Evolutionary conservation across 208 protist species (phyloP), one percentile per base, ranked within the genome.

Genomic region (Wallacemonas sp.): DNA sequence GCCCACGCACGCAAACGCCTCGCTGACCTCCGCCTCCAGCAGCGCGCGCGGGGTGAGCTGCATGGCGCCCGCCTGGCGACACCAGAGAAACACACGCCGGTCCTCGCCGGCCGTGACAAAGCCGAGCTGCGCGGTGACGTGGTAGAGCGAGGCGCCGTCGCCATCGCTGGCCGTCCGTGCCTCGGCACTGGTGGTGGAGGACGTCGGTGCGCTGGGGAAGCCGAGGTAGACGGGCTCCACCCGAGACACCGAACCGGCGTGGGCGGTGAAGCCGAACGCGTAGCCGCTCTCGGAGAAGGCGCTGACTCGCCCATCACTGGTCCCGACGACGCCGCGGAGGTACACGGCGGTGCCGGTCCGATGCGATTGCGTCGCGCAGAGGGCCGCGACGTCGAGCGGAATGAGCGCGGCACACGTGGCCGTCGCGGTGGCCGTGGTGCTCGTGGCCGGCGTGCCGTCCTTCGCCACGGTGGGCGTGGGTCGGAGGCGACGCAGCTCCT

Each of bases 221-320:
- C 16, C 22, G 63, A 33, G 22, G 57, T 77, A 67, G 59, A 95
- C 75, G 14, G 81, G 76, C 28, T 82, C 57, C 44, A 88, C 84
- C 22, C 65, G 64, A n/a, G 67, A 54, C 26, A 95, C 74, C 0
- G 86, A 71, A 25, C 72, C 66, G 57, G 91, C 77, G 59, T 93
- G 83, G 11, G 87, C 89, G 7, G 82, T 70, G 44, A 93, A 95
- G 36, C 82, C 78, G 57, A 89, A 80, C 33, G 80, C 77, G 68
- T 89, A 95, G 36, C 81, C 66, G 14, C 66, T 45, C 50, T 92
- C 87, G 0, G 85, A 87, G 67, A 95, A 92, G 22, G 92, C 61
- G 65, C 75, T 79, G 8, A 95, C 85, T n/a, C 86, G 78, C 2
- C 89, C 89, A 57, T 95, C 81, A 45, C 72, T 85, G 55, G 63